Base-by-base conservation (phyloP, 2,329 filamentous ascomycete species). In the Coniochaeta sp. region DNA sequence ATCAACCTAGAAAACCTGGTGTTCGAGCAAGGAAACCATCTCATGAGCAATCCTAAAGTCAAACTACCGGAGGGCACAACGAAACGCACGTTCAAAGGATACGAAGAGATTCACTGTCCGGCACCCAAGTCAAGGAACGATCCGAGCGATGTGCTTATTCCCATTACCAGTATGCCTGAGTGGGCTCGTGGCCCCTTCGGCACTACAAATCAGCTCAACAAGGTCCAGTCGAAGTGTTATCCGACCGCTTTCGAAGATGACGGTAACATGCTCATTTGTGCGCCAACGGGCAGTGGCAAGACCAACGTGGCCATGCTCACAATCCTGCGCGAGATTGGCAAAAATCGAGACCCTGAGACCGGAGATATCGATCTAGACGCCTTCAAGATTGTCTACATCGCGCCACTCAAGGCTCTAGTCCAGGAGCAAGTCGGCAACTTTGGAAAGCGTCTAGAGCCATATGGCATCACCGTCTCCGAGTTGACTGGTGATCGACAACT, bases 11-110 rank as follows among this genome's bases (percentile, higher is more conserved):
- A 99, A 61, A 98, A 98, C 68, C 84, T 99, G 36, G 84, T 97
- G 43, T 99, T 99, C 71, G 95, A 98, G 67, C 93, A 98, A 75
- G 95, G 95, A 59, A 99, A 98, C 69, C 95, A 99, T 78, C 82
- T 99, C 50, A 99, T 98, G 93, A 98, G 95, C n/a, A 99, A 99
- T 68, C 90, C 92, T 7, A 97, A 92, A 71, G 95, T 99, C 55
- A 89, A 90, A 64, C 81, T 99, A 22, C 95, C 95, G 0, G 91
- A 96, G 71, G 95, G 95, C 12, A 96, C 95, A 1, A 97, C 91
- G 0, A 97, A 98, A 74, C 86, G 92, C 56, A 91, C 90, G 0
- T 97, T 97, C 77, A 99, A 99, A 74, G 95, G 95, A 36, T 99
- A 98, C 67, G 95, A 99, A 74, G 95, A 99, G 71, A 97, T 98